phyloP scores from a whole-genome alignment of 2,329 filamentous ascomycete species.

The Xylariaceae sp. region DNA sequence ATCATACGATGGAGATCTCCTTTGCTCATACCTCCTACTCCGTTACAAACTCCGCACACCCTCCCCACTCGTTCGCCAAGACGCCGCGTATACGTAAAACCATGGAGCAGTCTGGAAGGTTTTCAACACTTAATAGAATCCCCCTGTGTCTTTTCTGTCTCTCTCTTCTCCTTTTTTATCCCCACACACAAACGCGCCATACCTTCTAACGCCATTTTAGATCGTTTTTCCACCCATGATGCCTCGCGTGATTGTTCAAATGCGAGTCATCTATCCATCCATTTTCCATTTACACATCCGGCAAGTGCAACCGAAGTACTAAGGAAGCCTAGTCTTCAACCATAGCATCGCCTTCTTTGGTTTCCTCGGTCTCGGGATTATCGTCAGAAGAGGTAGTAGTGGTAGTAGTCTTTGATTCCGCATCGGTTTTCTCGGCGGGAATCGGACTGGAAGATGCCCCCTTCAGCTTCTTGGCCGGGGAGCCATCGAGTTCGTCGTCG shows the following conservation, averaged over 20 bases:
- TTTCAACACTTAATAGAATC: neutral
- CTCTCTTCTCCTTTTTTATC: no score
- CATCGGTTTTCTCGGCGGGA: conserved; percentile 2
- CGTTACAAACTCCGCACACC: neutral
- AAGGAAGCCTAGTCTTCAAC: conserved; percentile 12
- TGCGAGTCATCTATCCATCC: neutral
- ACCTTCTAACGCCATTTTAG: no score
- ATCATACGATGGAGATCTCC: no score
- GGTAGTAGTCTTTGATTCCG: neutral
- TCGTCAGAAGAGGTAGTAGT: neutral
- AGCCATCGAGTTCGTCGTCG: conserved; percentile 41
- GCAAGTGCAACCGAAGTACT: neutral
- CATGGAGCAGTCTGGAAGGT: neutral
- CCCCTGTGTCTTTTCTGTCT: neutral
- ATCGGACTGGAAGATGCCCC: conserved; percentile 31
- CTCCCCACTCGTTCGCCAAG: neutral
- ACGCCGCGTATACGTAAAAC: neutral
- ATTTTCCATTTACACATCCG: neutral
- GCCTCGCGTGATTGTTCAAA: neutral
- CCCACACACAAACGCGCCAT: no score
- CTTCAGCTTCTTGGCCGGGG: conserved; percentile 46
- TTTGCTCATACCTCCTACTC: no score
- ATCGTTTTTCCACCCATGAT: no score
- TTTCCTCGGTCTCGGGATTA: conserved; percentile 6
- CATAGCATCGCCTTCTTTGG: conserved; percentile 13